A percentile compares a stretch with the other conserved stretches of the same genome.
phyloP scores from a whole-genome alignment of 2,329 filamentous ascomycete species.

The Apiospora arundinis region DNA sequence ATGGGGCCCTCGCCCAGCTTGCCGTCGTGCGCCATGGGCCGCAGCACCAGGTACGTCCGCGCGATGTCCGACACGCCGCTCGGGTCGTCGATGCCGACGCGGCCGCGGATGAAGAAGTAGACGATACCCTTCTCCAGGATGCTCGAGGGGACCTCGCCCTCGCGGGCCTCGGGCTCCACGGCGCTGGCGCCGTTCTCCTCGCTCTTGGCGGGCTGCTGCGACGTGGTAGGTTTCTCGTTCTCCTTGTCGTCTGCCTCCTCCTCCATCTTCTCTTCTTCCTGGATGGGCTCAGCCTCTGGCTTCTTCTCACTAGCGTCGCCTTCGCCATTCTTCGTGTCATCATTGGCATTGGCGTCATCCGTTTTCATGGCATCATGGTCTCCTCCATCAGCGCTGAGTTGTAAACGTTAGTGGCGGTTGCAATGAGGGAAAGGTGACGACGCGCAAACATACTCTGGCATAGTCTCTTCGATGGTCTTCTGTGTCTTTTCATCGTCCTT shows the following conservation, averaged over 20 bases:
- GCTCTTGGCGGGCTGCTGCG: constrained; percentile 33
- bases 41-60: constrained; percentile 79
- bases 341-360: constrained; percentile 39
- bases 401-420: not conserved
- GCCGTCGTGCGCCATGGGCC: constrained; percentile 74
- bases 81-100: constrained; percentile 75
- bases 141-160: constrained; percentile 48
- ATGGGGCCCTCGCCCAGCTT: constrained; percentile 63
- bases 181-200: constrained; percentile 34
- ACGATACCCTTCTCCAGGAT: constrained; percentile 88
- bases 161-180: constrained; percentile 41
- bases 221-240: constrained; percentile 28
- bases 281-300: not conserved
- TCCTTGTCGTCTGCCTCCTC: constrained; percentile 21
- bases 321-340: constrained; percentile 45
- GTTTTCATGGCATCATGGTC: constrained; percentile 20
- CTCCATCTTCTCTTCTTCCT: not conserved
- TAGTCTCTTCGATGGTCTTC: constrained; percentile 58
- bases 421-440: too few relatives aligned
- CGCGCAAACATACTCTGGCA: constrained; percentile 39
- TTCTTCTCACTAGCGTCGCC: constrained; percentile 28
- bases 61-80: constrained; percentile 73
- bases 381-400: not conserved
- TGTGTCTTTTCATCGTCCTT: constrained; percentile 48
- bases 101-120: constrained; percentile 87